Conservation (phyloP, 2,329 filamentous ascomycete species). For the Aspergillus fructus region DNA sequence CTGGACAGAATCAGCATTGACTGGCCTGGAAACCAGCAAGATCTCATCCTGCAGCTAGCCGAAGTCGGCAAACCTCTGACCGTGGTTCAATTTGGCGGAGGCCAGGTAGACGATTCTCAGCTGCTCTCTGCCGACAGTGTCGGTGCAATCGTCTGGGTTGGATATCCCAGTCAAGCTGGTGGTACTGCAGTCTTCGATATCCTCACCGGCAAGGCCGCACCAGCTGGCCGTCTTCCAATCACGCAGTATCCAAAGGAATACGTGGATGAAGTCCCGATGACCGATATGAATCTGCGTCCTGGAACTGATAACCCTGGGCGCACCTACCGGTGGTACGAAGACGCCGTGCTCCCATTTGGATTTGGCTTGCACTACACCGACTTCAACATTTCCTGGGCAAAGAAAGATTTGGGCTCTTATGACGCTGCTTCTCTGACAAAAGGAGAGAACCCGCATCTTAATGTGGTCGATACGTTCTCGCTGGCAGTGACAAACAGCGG, state of each 20-base stretch:
- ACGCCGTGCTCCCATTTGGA: background rate
- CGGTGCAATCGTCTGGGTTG: background rate
- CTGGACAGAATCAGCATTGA: background rate
- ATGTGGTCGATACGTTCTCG: background rate
- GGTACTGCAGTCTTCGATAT: background rate
- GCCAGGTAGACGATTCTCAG: background rate
- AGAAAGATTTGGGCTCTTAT: background rate
- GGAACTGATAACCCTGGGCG: background rate
- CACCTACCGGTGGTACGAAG: background rate
- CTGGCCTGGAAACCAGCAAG: slow-evolving; percentile 1
- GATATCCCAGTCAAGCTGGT: background rate
- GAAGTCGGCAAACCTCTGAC: background rate
- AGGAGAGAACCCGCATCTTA: background rate
- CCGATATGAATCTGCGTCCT: background rate
- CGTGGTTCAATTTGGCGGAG: background rate
- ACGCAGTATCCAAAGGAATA: background rate
- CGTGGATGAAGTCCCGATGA: background rate
- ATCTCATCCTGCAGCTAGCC: background rate
- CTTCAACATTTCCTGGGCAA: background rate
- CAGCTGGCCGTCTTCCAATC: background rate
- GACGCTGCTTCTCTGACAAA: background rate
- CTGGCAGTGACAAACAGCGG: background rate
- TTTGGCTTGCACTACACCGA: background rate
- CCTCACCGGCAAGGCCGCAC: background rate
- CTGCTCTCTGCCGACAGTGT: background rate